These are phyloP conservation scores for Vitis amurensis DNA, from an alignment of 164 flowering plant genomes.

Conservation along the genomic window DNA sequence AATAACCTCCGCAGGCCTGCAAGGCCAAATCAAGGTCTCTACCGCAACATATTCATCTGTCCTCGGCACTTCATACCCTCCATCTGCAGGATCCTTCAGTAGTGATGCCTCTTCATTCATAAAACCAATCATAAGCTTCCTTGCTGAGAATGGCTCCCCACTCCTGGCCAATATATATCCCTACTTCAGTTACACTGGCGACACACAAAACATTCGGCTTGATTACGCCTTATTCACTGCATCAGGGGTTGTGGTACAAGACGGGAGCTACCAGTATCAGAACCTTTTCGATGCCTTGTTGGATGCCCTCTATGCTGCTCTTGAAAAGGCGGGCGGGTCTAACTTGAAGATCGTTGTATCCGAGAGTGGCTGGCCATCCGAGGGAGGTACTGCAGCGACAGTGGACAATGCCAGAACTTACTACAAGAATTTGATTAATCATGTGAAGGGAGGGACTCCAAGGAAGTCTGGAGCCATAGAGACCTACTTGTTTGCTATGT, in stretches of 20 bases:
- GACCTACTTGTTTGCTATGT: constrained; percentile 39
- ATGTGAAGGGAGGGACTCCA: constrained; percentile 36
- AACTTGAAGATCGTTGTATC: constrained; percentile 27
- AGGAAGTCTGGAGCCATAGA: constrained; percentile 29
- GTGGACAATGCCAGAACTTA: constrained; percentile 33
- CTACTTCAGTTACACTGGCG: constrained; percentile 8
- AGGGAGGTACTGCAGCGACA: constrained; percentile 15
- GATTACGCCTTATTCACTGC: constrained; percentile 14
- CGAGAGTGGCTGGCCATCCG: constrained; percentile 42
- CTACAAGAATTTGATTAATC: constrained; percentile 23
- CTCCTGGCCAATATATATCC: constrained; percentile 23
- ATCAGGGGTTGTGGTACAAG: constrained; percentile 3
- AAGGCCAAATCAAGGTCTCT: constrained; percentile 20
- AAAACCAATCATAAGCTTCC: constrained; percentile 5
- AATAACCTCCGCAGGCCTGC: constrained; percentile 5
- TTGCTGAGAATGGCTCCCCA: constrained; percentile 15
- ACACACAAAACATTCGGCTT: neutral
- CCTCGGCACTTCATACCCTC: constrained; percentile 11
- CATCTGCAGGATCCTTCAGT: constrained; percentile 12
- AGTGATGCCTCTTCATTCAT: neutral
- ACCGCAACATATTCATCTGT: constrained; percentile 5
- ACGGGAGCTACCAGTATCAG: constrained; percentile 7
- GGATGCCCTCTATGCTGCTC: constrained; percentile 26
- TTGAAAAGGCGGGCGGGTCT: constrained; percentile 22
- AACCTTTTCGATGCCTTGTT: constrained; percentile 21